Evolutionary conservation across 768 basidiomycete species (phyloP), one percentile per base, ranked within the genome.

Genomic region (Phaeolepiota aurea): DNA sequence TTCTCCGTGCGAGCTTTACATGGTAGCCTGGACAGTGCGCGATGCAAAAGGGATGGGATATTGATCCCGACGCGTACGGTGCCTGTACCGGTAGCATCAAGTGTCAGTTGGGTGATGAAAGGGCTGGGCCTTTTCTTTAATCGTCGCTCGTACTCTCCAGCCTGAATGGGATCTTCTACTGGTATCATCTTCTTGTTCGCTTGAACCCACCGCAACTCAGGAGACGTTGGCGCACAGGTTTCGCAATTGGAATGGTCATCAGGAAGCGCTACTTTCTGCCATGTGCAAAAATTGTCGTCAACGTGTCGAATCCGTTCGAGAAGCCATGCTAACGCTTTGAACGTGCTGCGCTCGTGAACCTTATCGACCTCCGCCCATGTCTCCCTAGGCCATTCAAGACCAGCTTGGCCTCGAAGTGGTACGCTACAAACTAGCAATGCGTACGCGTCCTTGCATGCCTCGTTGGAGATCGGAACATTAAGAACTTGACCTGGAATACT

Each of bases 61-160:
- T 97, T 97, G 52, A 93, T 74, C 28, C 90, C 93, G 21, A 96
- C 79, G 42, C 82, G 79, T 36, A 93, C 80, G 25, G 68, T 70
- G 0, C 90, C 92, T 3, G 67, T 56, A 14, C 76, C 76, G 31
- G 77, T 59, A 15, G 77, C 74, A 40, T 74, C 72, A 19, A 85
- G 56, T 49, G 74, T 82, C 20, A 92, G 71, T 54, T 92, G 89
- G 0, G 91, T 86, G 39, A 93, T 74, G 55, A 96, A 90, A 0
- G 92, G 82, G 34, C 69, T 77, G 0, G 93, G 93, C 14, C 93
- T 79, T 42, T 74, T 69, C 63, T 97, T 97, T 42, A 97, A 68
- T 15, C 82, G 74, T 39, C 87, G 79, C 55, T 97, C 93, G 54
- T 89, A 96, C 53, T 81, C 74, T 4, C 90, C 91, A 32, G 93